Base-by-base conservation (phyloP, 352 stramenopile genomes). In the Pythium sukuiense region DNA sequence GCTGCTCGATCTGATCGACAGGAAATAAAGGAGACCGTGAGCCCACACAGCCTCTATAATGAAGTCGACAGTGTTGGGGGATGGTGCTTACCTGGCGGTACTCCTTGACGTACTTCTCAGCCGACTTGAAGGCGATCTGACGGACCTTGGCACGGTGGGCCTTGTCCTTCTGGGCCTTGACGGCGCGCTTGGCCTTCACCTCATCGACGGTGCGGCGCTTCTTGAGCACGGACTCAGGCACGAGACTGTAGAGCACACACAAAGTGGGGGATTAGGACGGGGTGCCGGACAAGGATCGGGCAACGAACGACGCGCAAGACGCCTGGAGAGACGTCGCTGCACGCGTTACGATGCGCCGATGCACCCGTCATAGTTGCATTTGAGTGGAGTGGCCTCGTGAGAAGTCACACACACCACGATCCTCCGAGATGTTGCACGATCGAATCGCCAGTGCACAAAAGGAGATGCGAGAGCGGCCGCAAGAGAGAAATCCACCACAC, bases 51-150 rank as follows among this genome's bases (percentile, higher is more conserved):
- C 13, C 16, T 3, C 6, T 32, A 11, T 26, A 24, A 37, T 8
- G 3, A 39, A 27, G 16, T n/a, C 30, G 49, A 13, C 5, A 26
- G 43, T 50, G 35, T 24, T 24, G 20, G 20, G 20, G 26, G 59
- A 24, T 13, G n/a, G 13, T 46, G 59, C 69, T 83, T 77, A 96
- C 82, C 65, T 90, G 83, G 55, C 90, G 90, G 95, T 99, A 99
- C 80, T 99, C 97, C 73, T 98, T 98, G 59, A 98, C 85, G 85
- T 99, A 99, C 85, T 99, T 98, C 80, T 99, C 93, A n/a, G 97
- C 96, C 57, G 89, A 93, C 76, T 97, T 97, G 81, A 98, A 97
- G 45, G 87, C 87, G 70, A 95, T 94, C 75, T 92, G 80, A 70
- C 85, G 85, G 60, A 95, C 87, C 76, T 95, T 92, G 73, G 89